Percentiles rank a stretch among this genome's conserved stretches.
phyloP scores from a whole-genome alignment of 225 moss, liverwort and hornwort species.

The Neckera pumila region DNA sequence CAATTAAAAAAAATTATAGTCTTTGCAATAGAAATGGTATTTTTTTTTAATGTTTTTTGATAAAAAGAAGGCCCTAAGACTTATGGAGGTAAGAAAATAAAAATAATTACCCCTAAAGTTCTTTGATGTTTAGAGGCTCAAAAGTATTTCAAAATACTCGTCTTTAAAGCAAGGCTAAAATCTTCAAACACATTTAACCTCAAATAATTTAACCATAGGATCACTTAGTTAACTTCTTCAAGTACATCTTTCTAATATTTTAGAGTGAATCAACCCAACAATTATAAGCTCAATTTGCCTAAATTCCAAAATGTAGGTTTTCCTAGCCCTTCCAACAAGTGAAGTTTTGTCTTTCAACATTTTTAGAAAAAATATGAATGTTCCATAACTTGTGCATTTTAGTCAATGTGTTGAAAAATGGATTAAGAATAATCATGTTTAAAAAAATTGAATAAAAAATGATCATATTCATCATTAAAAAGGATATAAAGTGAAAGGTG shows the following conservation, averaged over 20 bases:
- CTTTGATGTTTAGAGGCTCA: neutral
- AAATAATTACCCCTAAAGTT: no score
- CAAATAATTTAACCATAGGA: neutral
- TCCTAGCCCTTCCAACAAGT: neutral
- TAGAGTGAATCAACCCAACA: fast-evolving
- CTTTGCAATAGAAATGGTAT: no score
- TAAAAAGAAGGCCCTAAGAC: no score
- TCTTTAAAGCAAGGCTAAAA: neutral
- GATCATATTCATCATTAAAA: neutral
- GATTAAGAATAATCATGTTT: no score
- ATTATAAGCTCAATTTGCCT: neutral
- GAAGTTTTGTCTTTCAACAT: neutral
- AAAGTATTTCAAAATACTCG: fast-evolving
- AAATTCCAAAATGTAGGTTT: neutral
- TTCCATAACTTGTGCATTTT: neutral
- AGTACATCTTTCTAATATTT: neutral
- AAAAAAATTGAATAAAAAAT: no score
- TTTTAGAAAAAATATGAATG: neutral
- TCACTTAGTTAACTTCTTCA: neutral
- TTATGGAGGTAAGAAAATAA: neutral
- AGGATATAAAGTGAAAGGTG: no score
- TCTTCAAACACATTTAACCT: neutral
- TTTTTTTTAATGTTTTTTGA: no score
- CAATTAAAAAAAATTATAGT: no score
- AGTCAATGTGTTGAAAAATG: neutral